A percentile compares a stretch with the other conserved stretches of the same genome.
phyloP scores from a whole-genome alignment of 257 asterid genomes.

The Capsicum pubescens region DNA sequence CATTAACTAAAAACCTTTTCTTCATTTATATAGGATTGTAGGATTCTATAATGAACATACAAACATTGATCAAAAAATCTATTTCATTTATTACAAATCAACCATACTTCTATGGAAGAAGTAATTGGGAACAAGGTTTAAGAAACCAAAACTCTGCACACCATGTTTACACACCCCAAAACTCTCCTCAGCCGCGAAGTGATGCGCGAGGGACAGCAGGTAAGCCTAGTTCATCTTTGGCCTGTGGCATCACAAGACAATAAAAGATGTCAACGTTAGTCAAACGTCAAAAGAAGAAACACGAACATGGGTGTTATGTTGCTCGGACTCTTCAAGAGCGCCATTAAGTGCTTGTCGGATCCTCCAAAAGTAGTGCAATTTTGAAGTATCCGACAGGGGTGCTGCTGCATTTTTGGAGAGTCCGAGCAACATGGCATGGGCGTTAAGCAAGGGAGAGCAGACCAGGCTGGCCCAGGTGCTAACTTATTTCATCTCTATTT shows the following conservation, averaged over 20 bases:
- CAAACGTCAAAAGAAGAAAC: not conserved
- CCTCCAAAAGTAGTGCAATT: too few species aligned
- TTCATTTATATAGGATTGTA: not conserved
- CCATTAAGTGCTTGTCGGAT: too few species aligned
- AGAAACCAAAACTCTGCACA: not conserved
- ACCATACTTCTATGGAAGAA: not conserved
- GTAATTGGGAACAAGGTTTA: slow-evolving; percentile 9
- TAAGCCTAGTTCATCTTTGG: slow-evolving; percentile 85
- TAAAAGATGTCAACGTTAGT: not conserved
- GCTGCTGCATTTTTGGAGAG: too few species aligned
- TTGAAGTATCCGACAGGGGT: too few species aligned
- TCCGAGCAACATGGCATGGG: too few species aligned
- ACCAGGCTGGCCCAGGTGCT: not conserved
- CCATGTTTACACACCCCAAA: not conserved
- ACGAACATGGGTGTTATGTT: not conserved
- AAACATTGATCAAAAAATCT: not conserved
- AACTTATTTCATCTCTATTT: not conserved
- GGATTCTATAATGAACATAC: not conserved
- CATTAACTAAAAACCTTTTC: not conserved
- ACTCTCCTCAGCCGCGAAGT: slow-evolving; percentile 64
- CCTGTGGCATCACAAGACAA: slow-evolving; percentile 54
- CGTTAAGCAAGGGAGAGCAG: not conserved
- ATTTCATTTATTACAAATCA: not conserved
- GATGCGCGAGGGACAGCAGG: slow-evolving; percentile 93
- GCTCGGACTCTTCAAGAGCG: too few species aligned